A percentile compares a stretch with the other conserved stretches of the same genome.
These are phyloP conservation scores for Kuraishia capsulata DNA, from an alignment of 805 yeast species.

Conservation along the genomic window DNA sequence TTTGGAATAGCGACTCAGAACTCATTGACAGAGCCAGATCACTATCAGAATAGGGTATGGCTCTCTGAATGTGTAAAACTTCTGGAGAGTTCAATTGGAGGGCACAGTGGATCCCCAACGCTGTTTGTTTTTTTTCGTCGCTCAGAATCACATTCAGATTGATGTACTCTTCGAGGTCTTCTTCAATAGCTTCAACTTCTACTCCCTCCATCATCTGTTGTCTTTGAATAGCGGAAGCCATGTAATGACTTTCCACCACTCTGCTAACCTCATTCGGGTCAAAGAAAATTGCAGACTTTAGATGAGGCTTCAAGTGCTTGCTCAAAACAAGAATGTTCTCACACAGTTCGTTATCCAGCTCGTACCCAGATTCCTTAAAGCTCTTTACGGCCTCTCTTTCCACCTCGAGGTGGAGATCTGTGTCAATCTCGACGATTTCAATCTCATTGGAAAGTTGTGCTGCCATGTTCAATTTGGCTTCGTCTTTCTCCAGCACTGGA, in stretches of 20 bases:
- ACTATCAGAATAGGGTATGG: conserved; percentile 3
- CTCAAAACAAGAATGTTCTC: conserved; percentile 6
- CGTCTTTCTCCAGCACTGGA: not conserved
- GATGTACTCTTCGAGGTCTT: conserved; percentile 4
- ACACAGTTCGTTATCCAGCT: conserved; percentile 4
- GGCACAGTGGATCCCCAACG: conserved; percentile 6
- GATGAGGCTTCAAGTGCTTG: conserved; percentile 3
- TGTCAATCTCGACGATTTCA: not conserved
- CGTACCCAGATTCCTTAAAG: conserved; percentile 1
- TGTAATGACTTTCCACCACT: not conserved
- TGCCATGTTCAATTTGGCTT: not conserved
- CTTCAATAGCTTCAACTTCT: conserved; percentile 1
- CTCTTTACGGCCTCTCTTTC: not conserved
- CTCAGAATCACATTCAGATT: conserved; percentile 7
- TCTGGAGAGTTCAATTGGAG: conserved; percentile 3
- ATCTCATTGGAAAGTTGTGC: not conserved
- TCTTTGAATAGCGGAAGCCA: not conserved
- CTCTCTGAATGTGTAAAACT: conserved; percentile 4
- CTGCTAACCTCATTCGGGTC: conserved; percentile 4
- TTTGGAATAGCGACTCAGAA: conserved; percentile 8
- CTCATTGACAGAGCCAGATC: conserved; percentile 6
- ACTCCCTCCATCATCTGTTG: conserved; percentile 1
- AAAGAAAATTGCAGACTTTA: conserved; percentile 4
- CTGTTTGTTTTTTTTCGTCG: conserved; percentile 1
- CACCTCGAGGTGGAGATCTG: not conserved